These are phyloP conservation scores for Ophiostoma perfectum DNA, from an alignment of 2,329 filamentous ascomycete genomes.

Conservation along the genomic window DNA sequence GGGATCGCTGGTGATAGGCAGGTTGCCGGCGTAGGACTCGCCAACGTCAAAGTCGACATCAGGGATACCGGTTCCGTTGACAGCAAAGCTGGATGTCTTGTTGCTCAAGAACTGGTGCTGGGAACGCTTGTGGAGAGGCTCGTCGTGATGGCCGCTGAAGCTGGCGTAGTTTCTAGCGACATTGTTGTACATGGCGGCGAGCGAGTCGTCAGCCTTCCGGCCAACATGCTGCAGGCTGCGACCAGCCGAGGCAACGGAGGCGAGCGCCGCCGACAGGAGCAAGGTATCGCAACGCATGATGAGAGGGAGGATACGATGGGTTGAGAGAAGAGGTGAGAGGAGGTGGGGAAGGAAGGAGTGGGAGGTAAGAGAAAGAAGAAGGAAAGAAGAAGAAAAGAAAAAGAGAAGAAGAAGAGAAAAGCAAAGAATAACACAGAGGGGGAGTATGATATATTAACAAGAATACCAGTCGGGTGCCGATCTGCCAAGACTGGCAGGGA, in stretches of 20 bases:
- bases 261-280: constrained; percentile 17
- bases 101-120: constrained; percentile 23
- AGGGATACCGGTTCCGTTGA: constrained; percentile 60
- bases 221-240: constrained; percentile 25
- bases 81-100: constrained; percentile 44
- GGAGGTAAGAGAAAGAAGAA: background rate
- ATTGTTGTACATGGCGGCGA: constrained; percentile 4
- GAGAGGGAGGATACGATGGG: background rate
- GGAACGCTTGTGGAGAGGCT: background rate
- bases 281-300: constrained; percentile 22
- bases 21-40: constrained; percentile 58
- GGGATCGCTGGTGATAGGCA: constrained; percentile 50
- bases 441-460: background rate
- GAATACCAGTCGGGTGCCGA: background rate
- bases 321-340: too few species aligned
- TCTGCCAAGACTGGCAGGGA: background rate
- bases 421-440: background rate
- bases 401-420: background rate
- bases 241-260: constrained; percentile 20
- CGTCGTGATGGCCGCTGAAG: background rate
- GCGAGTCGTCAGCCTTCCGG: background rate
- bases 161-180: background rate
- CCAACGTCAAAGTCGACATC: constrained; percentile 65
- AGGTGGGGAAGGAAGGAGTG: background rate
- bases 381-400: background rate